Percentiles rank a stretch among this genome's conserved stretches.
phyloP scores from a whole-genome alignment of 2,329 filamentous ascomycete genomes.

The Colletotrichum sp. region DNA sequence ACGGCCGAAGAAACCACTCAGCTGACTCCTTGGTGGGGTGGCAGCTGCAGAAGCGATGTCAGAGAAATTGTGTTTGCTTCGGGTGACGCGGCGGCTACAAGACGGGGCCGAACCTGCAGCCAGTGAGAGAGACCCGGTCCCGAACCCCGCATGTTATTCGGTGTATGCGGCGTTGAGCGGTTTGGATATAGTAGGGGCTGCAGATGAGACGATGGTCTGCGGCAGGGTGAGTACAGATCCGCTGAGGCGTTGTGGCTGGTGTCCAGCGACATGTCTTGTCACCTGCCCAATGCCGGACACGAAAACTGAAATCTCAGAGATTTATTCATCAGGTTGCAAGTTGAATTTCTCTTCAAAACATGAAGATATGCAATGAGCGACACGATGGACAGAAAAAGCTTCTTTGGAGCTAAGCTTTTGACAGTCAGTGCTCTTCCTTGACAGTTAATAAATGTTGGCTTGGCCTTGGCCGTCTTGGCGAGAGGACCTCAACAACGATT shows the following conservation, averaged over 20 bases:
- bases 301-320: too few species aligned
- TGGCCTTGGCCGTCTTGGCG: neutral
- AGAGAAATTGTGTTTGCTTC: neutral
- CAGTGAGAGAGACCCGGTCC: neutral
- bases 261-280: neutral
- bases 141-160: neutral
- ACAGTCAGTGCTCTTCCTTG: neutral
- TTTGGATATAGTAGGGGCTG: slow-evolving; percentile 69
- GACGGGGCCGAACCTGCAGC: neutral
- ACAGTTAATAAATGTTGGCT: neutral
- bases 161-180: slow-evolving; percentile 64
- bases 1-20: neutral
- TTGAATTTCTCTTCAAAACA: neutral
- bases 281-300: neutral
- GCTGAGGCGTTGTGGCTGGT: neutral
- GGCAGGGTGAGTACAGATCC: neutral
- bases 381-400: neutral
- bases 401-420: neutral
- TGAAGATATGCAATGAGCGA: neutral
- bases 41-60: neutral
- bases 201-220: slow-evolving; percentile 67
- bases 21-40: neutral
- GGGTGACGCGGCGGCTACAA: neutral
- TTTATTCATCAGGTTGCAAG: neutral
- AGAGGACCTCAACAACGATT: neutral